Evolutionary conservation across 108 stramenopile species (phyloP), one percentile per base, ranked within the genome.

Genomic region (Cyclotella choctawhatcheeana): DNA sequence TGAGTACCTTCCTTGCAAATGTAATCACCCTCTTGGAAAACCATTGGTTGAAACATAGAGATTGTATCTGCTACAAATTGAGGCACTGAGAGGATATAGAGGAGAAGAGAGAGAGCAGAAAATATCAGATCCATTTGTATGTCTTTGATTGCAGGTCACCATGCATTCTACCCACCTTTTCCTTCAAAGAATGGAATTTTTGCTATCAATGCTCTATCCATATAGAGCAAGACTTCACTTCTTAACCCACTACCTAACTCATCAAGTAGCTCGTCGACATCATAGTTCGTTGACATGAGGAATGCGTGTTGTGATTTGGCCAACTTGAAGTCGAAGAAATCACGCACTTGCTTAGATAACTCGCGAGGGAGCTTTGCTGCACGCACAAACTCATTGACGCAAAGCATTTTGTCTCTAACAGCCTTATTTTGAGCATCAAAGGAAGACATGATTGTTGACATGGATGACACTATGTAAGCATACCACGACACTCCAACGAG

Each of bases 401-500:
- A 56, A 0, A 63, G 44, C 66, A 72, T 73, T 47, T 73, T 73
- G n/a, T 79, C 78, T 59, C 69, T 47, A 0, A 77, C 59, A 16
- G 71, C 65, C 47, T 74, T 69, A 59, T 74, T 77, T 8, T 71
- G 59, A 0, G 71, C 60, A 8, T 71, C 71, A 37, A 79, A 73
- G 30, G 59, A 52, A 10, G 56, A 33, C 79, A 84, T 76, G 31
- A 80, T 80, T 16, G 79, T 69, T 14, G 67, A 69, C 54, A 80
- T 80, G 6, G 59, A 66, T 14, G 34, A 44, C 7, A 80, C 78
- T 7, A 84, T 65, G 53, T 62, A 78, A 16, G 84, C 81, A 55
- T 85, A 85, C 84, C 81, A 82, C 12, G 45, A 44, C 2, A 82
- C 81, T 2, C 84, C 84, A 0, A 76, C 29, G 2, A 85, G 58